A percentile compares a stretch with the other conserved stretches of the same genome.
phyloP scores from a whole-genome alignment of 139 green algal genomes.

The Haematococcus lacustris region DNA sequence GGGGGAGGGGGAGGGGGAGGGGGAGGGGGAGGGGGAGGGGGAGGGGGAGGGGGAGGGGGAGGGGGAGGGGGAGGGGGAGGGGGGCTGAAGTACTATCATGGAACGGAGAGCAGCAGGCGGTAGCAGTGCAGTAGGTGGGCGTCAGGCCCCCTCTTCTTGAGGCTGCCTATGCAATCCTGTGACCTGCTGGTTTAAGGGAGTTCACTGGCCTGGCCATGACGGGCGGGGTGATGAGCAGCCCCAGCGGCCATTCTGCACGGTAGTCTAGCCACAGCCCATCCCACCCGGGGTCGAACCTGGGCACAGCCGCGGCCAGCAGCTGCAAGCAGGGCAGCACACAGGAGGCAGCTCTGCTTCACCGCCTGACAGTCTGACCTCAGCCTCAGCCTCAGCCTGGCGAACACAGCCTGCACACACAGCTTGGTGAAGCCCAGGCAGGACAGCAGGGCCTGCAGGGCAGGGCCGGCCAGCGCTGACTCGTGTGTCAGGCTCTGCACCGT shows the following conservation, averaged over 20 bases:
- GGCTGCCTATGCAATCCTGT: not conserved
- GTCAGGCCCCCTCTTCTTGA: not conserved
- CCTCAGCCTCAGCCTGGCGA: not conserved
- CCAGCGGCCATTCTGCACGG: conserved; percentile 70
- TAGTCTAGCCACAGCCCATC: conserved; percentile 68
- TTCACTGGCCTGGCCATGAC: conserved; percentile 1
- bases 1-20: too few species aligned
- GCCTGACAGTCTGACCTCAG: not conserved
- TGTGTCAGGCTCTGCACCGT: too few species aligned
- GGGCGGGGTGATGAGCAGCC: conserved; percentile 67
- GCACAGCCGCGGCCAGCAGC: conserved; percentile 19
- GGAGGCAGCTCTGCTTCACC: not conserved
- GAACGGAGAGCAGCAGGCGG: too few species aligned
- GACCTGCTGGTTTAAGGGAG: not conserved
- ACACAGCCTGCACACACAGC: not conserved
- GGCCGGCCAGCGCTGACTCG: too few species aligned
- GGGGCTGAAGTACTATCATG: too few species aligned
- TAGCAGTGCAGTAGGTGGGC: too few species aligned
- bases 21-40: not conserved
- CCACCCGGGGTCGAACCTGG: conserved; percentile 60
- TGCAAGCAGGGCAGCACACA: not conserved
- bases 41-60: not conserved
- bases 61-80: too few species aligned
- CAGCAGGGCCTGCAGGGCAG: too few species aligned
- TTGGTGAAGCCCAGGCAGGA: too few species aligned